Evolutionary conservation across 1,139 yeast species (phyloP), one percentile per base, ranked within the genome.

Genomic region (Debaryomyces sp.): DNA sequence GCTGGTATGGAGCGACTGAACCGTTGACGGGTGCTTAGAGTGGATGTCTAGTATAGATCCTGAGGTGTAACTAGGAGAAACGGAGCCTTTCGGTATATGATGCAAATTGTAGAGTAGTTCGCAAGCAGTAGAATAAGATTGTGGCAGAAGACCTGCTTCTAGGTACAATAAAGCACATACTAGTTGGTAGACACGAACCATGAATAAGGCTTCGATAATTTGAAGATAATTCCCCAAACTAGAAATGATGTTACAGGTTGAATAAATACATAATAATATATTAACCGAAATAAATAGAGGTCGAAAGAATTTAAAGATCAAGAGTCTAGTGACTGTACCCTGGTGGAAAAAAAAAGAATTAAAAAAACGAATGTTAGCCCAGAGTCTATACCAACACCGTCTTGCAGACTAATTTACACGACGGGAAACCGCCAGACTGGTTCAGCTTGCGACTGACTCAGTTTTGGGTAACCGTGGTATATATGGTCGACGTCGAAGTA

Each of bases 401-500:
- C 22, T 35, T 13, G 13, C 4, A 15, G 22, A 41, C 26, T 27
- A 22, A 2, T 29, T 27, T 30, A 29, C 27, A 23, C 27, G 27
- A 15, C 18, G 17, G 21, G 35, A 27, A 13, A 24, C 18, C 27
- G 13, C 8, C 26, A 15, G 6, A 21, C 32, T 27, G 18, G 13
- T n/a, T 27, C 22, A 8, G 23, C 30, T 12, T 27, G 13, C 13
- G n/a, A 23, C 26, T 36, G 27, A 27, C 33, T 27, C 32, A 43
- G 29, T 12, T 43, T 37, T 49, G 17, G 54, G 80, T 75, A 15
- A 75, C 68, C 7, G 80, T 76, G 9, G 68, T 58, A 53, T 63
- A 67, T 33, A 74, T 56, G 17, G 78, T 73, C 24, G 75, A 65
- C 6, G 78, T 74, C 35, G 70, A 61, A 3, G 76, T 72, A 34